Base-by-base conservation (phyloP, 148 eudicot species). In the Silene latifolia region DNA sequence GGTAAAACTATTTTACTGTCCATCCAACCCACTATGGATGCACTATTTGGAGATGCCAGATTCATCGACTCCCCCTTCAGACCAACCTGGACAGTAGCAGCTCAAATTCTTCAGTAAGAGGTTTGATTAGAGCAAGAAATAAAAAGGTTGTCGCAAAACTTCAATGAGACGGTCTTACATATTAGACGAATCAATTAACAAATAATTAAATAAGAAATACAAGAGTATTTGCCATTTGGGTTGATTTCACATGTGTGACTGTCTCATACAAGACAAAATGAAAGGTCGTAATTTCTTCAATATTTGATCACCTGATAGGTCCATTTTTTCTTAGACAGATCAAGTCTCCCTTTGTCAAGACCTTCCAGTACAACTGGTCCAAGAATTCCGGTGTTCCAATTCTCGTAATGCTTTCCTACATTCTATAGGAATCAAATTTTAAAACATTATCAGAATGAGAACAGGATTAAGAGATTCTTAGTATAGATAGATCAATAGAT, bases 61-160 rank as follows among this genome's bases (percentile, higher is more conserved):
- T 86, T 83, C 96, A 91, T 86, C 35, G 86, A 69, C 80, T 94
- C 98, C 70, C 98, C 98, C 81, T 88, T 94, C 48, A 94, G 81
- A 62, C 98, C 98, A 56, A 94, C 89, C 98, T 93, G 83, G 66
- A 77, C 21, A 24, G 74, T 57, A 73, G 53, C 62, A 46, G 51
- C 61, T 42, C 66, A 8, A 13, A 56, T 73, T 69, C 64, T 27
- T 61, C 8, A 63, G 32, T 51, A 29, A 61, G 39, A 4, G 9
- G 12, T 19, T 62, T 71, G 35, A 39, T 0, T 46, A 72, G 15
- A 23, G 6, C 46, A 10, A 48, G 68, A 56, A 76, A 32, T 32
- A 68, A 10, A 24, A 35, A 23, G 20, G 56, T 39, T 39, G 8
- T 39, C 8, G 44, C 44, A 39, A 39, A 0, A 7, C 44, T 39